Evolutionary conservation across 768 basidiomycete species (phyloP).

Genomic region (Lentinula aciculospora): DNA sequence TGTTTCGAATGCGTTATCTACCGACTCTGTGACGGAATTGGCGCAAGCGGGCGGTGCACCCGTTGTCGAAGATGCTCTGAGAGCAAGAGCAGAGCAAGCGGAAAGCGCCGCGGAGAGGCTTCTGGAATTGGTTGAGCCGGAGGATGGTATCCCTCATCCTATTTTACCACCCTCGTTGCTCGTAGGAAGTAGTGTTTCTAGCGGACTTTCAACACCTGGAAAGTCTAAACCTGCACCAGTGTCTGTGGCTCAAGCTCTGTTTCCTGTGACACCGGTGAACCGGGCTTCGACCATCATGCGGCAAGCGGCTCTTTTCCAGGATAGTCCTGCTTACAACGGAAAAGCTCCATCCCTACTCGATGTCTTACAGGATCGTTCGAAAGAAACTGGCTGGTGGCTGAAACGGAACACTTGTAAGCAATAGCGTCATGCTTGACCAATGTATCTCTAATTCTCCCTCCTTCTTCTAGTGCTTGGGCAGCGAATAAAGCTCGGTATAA

Average conservation of each 20-base stretch:
- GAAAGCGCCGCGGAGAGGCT: slow-evolving; percentile 88
- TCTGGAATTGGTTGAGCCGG: slow-evolving; percentile 80
- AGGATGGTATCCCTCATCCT: slow-evolving; percentile 48
- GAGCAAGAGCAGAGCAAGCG: slow-evolving; percentile 87
- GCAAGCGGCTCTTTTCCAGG: slow-evolving; percentile 74
- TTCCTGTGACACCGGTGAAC: slow-evolving; percentile 64
- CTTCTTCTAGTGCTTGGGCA: slow-evolving; percentile 47
- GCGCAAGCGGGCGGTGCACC: slow-evolving; percentile 31
- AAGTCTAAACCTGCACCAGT: slow-evolving; percentile 33
- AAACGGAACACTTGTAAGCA: slow-evolving; percentile 67
- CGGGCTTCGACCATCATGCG: slow-evolving; percentile 55
- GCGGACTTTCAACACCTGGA: slow-evolving; percentile 24
- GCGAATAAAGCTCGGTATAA: slow-evolving; percentile 36
- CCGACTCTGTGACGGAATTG: slow-evolving; percentile 38
- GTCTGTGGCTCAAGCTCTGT: slow-evolving; percentile 24
- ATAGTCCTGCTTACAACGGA: slow-evolving; percentile 65
- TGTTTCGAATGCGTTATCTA: slow-evolving; percentile 58
- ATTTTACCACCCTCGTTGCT: slow-evolving; percentile 51
- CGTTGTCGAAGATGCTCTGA: slow-evolving; percentile 78
- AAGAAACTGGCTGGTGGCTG: slow-evolving; percentile 81
- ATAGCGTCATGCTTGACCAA: background rate
- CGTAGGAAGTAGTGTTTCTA: slow-evolving; percentile 28
- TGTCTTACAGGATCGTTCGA: slow-evolving; percentile 58
- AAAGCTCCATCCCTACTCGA: slow-evolving; percentile 58
- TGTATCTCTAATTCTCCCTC: slow-evolving; percentile 11